Evolutionary conservation across 179 eudicot species (phyloP), one percentile per base, ranked within the genome.

Genomic region (Heliamphora pulchella): DNA sequence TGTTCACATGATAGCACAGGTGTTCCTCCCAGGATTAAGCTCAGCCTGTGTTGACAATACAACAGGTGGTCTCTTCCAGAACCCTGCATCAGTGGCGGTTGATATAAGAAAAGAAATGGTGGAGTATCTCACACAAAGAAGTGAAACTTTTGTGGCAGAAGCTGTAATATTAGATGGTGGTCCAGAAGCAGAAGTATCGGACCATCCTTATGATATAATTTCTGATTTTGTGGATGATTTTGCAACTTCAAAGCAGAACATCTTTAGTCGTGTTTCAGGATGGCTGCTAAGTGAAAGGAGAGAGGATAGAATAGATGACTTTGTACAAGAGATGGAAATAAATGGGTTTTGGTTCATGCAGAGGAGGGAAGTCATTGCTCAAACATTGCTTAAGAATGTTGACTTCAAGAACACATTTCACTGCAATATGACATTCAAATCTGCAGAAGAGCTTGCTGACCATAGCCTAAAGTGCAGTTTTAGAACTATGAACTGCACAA

Each of bases 21-120:
- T 83, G 18, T 83, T 96, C 73, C 89, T 92, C 47, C 91, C 91
- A 51, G 99, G 99, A 47, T 88, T 96, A 81, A 94, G 96, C 50
- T 86, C 97, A 14, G 98, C 96, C 8, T 92, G 98, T 87, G 88
- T 96, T 75, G 99, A 96, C 86, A 91, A 89, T 90, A 96, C 99
- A 5, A 88, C 91, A 4, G 98, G 99, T 47, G 97, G 85, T 82
- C 83, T 96, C 63, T 94, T 96, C 84, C 87, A 70, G 66, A 88
- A 82, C 84, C 93, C 98, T 39, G 94, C 88, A 46, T 87, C 97
- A 4, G 94, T 96, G 66, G 97, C 96, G 46, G 90, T 90, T 80
- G 98, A 91, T 7, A 81, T 91, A 13, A 87, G 98, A 85, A 96
- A 88, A 86, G 99, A 94, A 78, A 94, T 96, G 98, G 84, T 92